Conservation (phyloP, 768 basidiomycete genomes). For the Suillus variegatus region DNA sequence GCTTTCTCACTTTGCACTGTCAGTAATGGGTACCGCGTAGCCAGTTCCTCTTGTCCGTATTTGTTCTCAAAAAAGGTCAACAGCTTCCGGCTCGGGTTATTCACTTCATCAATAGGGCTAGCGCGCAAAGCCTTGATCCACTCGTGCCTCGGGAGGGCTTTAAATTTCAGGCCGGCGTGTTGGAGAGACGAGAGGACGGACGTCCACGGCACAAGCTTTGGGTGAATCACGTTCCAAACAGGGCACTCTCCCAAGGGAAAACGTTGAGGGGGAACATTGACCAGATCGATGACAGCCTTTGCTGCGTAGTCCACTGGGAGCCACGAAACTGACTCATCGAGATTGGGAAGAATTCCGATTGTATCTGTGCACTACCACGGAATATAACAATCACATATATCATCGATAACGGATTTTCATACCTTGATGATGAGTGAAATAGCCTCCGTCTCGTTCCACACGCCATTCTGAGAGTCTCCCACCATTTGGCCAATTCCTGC, state of each 20-base stretch:
- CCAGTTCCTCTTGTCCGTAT: conserved; percentile 21
- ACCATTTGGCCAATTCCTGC: conserved; percentile 59
- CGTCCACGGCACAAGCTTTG: conserved; percentile 32
- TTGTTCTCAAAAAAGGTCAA: conserved; percentile 26
- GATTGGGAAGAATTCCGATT: conserved; percentile 35
- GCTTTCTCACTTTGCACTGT: conserved; percentile 12
- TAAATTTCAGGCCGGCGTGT: conserved; percentile 35
- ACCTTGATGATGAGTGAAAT: conserved; percentile 34
- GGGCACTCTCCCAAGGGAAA: conserved; percentile 14
- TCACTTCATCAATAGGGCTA: conserved; percentile 23
- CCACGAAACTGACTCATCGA: conserved; percentile 42
- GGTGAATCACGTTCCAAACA: conserved; percentile 25
- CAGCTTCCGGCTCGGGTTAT: conserved; percentile 27
- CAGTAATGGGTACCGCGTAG: conserved; percentile 12
- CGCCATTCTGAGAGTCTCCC: conserved; percentile 47
- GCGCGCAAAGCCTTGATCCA: conserved; percentile 25
- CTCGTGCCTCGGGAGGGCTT: conserved; percentile 18
- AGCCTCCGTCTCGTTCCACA: conserved; percentile 55
- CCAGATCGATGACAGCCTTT: conserved; percentile 46
- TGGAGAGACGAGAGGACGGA: conserved; percentile 41
- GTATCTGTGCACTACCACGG: conserved; percentile 41
- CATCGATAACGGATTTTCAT: neutral
- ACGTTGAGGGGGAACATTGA: conserved; percentile 15
- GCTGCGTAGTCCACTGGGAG: conserved; percentile 56
- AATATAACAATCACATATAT: conserved; percentile 17